Evolutionary conservation across 331 rosid genomes (phyloP).

Genomic region (Dryas integrifolia): DNA sequence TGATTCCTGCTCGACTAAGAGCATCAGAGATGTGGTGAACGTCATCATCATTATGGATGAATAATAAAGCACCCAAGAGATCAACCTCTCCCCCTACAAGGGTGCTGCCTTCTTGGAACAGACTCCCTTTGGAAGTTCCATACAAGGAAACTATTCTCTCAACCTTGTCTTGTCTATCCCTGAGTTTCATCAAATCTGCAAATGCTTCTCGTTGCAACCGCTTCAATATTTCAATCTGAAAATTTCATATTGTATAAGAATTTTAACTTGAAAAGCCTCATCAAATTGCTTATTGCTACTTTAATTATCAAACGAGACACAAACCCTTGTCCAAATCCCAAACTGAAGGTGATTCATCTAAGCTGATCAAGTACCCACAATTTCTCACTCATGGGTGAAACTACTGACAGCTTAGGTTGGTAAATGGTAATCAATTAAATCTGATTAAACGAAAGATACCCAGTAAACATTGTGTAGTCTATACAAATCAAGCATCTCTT

Average conservation of each 20-base stretch:
- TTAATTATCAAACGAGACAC: neutral
- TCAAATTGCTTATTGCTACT: slow-evolving; percentile 3
- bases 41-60: slow-evolving; percentile 46
- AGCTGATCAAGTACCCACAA: neutral
- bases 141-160: slow-evolving; percentile 66
- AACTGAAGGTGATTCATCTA: neutral
- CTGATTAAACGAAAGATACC: neutral
- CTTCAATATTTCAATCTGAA: slow-evolving; percentile 79
- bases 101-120: slow-evolving; percentile 61
- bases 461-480: too few species aligned
- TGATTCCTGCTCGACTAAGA: slow-evolving; percentile 51
- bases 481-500: too few species aligned
- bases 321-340: neutral
- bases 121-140: slow-evolving; percentile 61
- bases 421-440: neutral
- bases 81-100: slow-evolving; percentile 69
- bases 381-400: neutral
- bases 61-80: slow-evolving; percentile 54
- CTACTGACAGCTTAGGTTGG: neutral
- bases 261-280: slow-evolving; percentile 10
- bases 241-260: slow-evolving; percentile 14
- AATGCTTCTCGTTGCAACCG: slow-evolving; percentile 85
- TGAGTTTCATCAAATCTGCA: slow-evolving; percentile 77
- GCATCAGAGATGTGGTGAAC: slow-evolving; percentile 31
- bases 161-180: slow-evolving; percentile 90